A percentile compares a stretch with the other conserved stretches of the same genome.
Conservation (phyloP, 371 early-diverging fungal species). For the Lichtheimia ramosa region DNA sequence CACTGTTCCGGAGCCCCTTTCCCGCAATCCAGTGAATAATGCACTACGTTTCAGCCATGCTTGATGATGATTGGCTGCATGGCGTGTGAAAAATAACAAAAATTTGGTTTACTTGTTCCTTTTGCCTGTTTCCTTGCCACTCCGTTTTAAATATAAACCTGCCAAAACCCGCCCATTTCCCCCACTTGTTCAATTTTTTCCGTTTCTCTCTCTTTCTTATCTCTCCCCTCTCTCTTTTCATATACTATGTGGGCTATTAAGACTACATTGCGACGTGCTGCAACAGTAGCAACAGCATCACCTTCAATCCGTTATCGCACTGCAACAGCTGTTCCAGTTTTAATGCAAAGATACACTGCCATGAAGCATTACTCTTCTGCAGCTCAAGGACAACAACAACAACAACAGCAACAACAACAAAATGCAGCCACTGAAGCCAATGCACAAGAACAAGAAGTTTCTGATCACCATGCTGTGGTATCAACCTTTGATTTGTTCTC, state of each 20-base stretch:
- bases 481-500: conserved; percentile 95
- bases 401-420: no score
- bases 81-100: conserved; percentile 15
- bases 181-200: no score
- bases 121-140: no score
- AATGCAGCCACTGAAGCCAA: not conserved
- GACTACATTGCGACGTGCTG: not conserved
- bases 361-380: conserved; percentile 11
- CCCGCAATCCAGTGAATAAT: not conserved
- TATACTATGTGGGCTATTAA: not conserved
- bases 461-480: conserved; percentile 83
- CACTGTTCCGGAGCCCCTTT: no score
- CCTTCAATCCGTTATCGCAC: not conserved
- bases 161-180: no score
- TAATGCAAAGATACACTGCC: not conserved
- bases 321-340: not conserved
- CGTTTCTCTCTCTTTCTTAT: not conserved
- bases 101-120: not conserved
- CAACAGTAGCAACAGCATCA: not conserved
- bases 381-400: not conserved
- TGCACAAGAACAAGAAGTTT: not conserved
- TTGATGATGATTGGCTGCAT: conserved; percentile 14
- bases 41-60: not conserved
- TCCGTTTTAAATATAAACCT: no score
- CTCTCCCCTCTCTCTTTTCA: not conserved